These are phyloP conservation scores for Xylaria sp. DNA, from an alignment of 2,329 filamentous ascomycete genomes.

Conservation along the genomic window DNA sequence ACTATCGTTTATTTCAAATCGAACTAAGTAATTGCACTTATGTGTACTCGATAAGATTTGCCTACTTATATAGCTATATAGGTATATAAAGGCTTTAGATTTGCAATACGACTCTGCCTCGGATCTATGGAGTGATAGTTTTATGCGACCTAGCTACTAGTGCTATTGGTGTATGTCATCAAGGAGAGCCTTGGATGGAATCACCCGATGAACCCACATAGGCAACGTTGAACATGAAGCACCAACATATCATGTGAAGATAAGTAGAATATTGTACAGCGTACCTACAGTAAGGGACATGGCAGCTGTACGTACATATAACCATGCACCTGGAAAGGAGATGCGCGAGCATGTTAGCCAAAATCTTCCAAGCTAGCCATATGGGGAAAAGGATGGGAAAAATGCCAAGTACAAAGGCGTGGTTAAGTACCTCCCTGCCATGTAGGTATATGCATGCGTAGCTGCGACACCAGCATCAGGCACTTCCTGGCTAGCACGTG, in stretches of 20 bases:
- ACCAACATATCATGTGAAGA: not conserved
- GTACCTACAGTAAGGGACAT: not conserved
- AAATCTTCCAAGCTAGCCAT: constrained; percentile 13
- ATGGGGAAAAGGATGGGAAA: constrained; percentile 8
- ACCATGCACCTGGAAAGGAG: constrained; percentile 3
- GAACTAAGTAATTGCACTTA: not conserved
- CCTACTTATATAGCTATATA: not conserved
- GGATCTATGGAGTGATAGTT: not conserved
- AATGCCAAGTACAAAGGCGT: not conserved
- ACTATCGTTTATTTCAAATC: not conserved
- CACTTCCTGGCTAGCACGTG: constrained; percentile 22
- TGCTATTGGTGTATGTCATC: not conserved
- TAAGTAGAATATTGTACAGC: constrained; percentile 1
- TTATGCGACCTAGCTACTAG: constrained; percentile 1
- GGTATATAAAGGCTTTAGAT: not conserved
- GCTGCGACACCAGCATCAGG: constrained; percentile 10
- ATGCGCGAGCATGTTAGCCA: constrained; percentile 1
- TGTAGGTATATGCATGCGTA: not conserved
- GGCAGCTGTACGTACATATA: not conserved
- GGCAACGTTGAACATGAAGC: not conserved
- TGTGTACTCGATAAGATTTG: not conserved
- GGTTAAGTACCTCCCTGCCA: not conserved
- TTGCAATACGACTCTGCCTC: not conserved
- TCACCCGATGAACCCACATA: constrained; percentile 16
- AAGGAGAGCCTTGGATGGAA: not conserved